Base-by-base conservation (phyloP, 495 filamentous ascomycete genomes). In the Venustampulla echinocandica region DNA sequence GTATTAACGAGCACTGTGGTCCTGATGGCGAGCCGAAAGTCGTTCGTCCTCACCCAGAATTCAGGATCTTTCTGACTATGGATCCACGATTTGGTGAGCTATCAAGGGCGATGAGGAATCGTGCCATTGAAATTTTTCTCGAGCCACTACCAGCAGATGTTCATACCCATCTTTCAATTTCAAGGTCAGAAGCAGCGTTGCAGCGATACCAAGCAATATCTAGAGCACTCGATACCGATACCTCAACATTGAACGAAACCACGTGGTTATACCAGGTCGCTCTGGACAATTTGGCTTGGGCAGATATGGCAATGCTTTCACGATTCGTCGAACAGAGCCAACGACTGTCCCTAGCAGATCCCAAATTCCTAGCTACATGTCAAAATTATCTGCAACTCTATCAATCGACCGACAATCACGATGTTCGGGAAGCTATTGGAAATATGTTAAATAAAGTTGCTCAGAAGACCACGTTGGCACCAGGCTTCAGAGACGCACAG, bases 71-170 rank as follows among this genome's bases (percentile, higher is more conserved):
- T 64, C 63, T 99, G 52, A 97, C 90, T 2, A 85, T 95, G 71
- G 90, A 99, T 62, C 82, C 93, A 35, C 80, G 80, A 19, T 82
- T 95, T 63, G 93, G 93, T 9, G 93, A 99, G 59, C 71, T 99
- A 19, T 97, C 93, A 6, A 75, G 90, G 46, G 93, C 93, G 2
- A 97, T 99, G 93, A 75, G 93, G 43, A 99, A 99, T 62, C 76
- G 93, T 58, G 85, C 87, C 46, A 72, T 95, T 41, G 93, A 99
- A 63, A 81, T 99, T 5, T 94, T 80, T 53, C 70, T 99, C 46
- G 73, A 75, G 18, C 55, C 55, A 28, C 21, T 53, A 19, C 24
- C 46, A 1, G 15, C 24, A 11, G 42, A 49, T 14, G 15, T 25
- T n/a, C 23, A 28, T 24, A 0, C 15, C 10, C 19, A 21, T 2